A percentile compares a stretch with the other conserved stretches of the same genome.
Conservation (phyloP, 2,329 filamentous ascomycete species). For the Myriosclerotinia duriaeana region DNA sequence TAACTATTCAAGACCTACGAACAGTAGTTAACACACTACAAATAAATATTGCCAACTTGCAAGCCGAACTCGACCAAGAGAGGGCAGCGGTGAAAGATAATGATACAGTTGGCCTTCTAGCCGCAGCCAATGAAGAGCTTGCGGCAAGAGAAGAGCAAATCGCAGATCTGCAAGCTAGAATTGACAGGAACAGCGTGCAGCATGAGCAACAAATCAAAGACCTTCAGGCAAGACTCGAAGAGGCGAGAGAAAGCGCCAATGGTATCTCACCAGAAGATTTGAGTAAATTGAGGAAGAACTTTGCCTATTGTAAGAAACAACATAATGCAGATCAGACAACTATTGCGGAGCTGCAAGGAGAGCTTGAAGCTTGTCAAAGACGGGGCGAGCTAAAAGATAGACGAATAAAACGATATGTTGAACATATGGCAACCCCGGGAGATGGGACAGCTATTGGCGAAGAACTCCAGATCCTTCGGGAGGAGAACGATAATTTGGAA, state of each 20-base stretch:
- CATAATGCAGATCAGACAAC: neutral
- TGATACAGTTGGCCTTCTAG: neutral
- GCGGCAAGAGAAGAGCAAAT: neutral
- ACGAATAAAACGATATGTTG: neutral
- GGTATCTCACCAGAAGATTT: conserved; percentile 8
- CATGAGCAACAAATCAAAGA: neutral
- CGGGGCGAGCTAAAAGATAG: neutral
- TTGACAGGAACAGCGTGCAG: neutral
- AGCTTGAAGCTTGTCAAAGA: conserved; percentile 1
- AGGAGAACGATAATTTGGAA: neutral
- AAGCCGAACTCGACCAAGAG: neutral
- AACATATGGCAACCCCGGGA: too few relatives aligned
- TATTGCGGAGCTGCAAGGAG: neutral
- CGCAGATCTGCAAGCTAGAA: neutral
- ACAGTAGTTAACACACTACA: neutral
- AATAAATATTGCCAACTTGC: neutral
- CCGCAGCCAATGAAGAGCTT: neutral
- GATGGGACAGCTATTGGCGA: neutral
- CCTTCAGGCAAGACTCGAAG: conserved; percentile 2
- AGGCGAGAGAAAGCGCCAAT: conserved; percentile 7
- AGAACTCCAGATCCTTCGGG: neutral
- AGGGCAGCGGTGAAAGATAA: neutral
- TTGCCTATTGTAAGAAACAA: neutral
- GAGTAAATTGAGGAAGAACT: neutral
- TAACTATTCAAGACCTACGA: neutral